Evolutionary conservation across 1,284 basidiomycete species (phyloP), one percentile per base, ranked within the genome.

Genomic region (Tetrapyrgos nigripes): DNA sequence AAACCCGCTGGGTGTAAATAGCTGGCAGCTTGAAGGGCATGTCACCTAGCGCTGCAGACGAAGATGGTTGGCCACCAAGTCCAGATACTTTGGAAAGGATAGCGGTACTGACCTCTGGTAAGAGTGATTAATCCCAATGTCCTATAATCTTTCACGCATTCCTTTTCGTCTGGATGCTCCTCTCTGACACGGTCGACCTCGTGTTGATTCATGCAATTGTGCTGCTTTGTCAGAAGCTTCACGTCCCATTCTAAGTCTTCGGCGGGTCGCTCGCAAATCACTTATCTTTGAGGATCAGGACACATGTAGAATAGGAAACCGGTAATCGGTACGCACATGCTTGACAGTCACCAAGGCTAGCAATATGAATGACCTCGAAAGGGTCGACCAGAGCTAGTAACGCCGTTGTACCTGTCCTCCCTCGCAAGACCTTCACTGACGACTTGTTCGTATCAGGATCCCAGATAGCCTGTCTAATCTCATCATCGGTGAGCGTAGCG

Each of bases 61-160:
- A 57, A 33, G 35, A 50, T 21, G 9, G 23, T 9, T 8, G 48
- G 19, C 28, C 27, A 24, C 29, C 23, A 11, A 37, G 47, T 49
- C 17, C 35, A n/a, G n/a, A n/a, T n/a, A n/a, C n/a, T n/a, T n/a
- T n/a, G n/a, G n/a, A n/a, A n/a, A n/a, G n/a, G n/a, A n/a, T n/a
- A n/a, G n/a, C n/a, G n/a, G n/a, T n/a, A n/a, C n/a, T n/a, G n/a
- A 50, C 60, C 62, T 49, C 64, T 60, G 1, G 64, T 65, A 11
- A 65, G 49, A 40, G 58, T 55, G 45, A 62, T 64, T 8, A 64
- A 33, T 2, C 61, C 62, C 49, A 65, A 26, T 1, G 54, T 59
- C 35, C 64, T 26, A 10, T 40, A 35, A 14, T 19, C 43, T 40
- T 53, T 14, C 3, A 66, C 60, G 27, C 62, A 64, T 21, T 62